Evolutionary conservation across 441 rosid species (phyloP).

Genomic region (Breynia disticha): DNA sequence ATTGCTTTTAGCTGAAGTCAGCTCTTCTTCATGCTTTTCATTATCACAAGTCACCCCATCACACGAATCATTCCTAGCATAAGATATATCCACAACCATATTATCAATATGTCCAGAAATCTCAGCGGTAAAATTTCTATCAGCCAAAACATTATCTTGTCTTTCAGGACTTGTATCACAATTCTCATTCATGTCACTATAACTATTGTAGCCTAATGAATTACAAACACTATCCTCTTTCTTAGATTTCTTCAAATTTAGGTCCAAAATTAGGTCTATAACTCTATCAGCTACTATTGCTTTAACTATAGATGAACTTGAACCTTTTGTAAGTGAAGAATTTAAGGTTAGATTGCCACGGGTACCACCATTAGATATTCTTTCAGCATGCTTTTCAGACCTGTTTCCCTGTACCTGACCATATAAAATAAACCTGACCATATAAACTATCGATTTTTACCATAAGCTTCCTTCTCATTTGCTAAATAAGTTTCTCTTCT

Average conservation of each 20-base stretch:
- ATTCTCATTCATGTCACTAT: conserved; percentile 16
- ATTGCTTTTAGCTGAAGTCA: conserved; percentile 16
- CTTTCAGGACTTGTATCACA: conserved; percentile 21
- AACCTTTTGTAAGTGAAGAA: conserved; percentile 25
- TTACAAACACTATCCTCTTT: conserved; percentile 4
- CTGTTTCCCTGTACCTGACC: conserved; percentile 15
- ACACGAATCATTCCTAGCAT: conserved; percentile 17
- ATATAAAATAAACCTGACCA: no score
- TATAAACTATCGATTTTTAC: conserved; percentile 34
- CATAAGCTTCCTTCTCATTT: conserved; percentile 68
- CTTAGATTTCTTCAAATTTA: conserved; percentile 15
- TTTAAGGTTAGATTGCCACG: conserved; percentile 13
- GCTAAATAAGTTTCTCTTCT: conserved; percentile 56
- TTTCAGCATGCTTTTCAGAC: conserved; percentile 13
- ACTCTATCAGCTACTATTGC: conserved; percentile 14
- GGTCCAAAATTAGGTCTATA: conserved; percentile 18
- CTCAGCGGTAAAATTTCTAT: conserved; percentile 9
- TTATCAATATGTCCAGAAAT: conserved; percentile 14
- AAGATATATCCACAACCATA: conserved; percentile 17
- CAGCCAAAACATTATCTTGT: conserved; percentile 7
- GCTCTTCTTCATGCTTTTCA: conserved; percentile 22
- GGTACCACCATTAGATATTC: conserved; percentile 18
- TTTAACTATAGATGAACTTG: conserved; percentile 18
- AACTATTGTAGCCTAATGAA: conserved; percentile 12
- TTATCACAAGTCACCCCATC: conserved; percentile 17